phyloP scores from a whole-genome alignment of 1,284 basidiomycete species.

The Marasmius tenuissimus region DNA sequence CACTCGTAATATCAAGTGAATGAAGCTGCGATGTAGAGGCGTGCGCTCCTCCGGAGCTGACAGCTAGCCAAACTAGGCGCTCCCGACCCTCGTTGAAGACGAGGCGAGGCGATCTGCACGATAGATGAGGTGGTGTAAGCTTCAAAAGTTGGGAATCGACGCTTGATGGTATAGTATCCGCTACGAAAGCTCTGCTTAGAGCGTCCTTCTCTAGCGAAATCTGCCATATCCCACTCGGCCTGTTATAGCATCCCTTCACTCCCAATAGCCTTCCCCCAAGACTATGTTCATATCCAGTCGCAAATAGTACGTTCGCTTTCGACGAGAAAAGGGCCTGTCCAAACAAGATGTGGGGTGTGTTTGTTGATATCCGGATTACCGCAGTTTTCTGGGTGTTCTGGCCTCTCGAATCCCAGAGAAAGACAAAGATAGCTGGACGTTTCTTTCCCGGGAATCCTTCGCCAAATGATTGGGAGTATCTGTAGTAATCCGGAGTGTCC shows the following conservation, averaged over 20 bases:
- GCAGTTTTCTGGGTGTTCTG: neutral
- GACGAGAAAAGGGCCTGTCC: slow-evolving; percentile 57
- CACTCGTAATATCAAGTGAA: slow-evolving; percentile 32
- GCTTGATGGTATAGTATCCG: slow-evolving; percentile 1
- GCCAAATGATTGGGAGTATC: slow-evolving; percentile 11
- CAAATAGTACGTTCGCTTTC: slow-evolving; percentile 42
- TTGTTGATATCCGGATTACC: neutral
- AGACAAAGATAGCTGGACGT: slow-evolving; percentile 6
- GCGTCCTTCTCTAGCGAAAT: slow-evolving; percentile 27
- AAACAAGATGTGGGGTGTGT: slow-evolving; percentile 3
- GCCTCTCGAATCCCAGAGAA: slow-evolving; percentile 3
- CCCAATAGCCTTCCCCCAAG: slow-evolving; percentile 60
- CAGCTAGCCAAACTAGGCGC: slow-evolving; percentile 56
- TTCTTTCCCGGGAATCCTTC: slow-evolving; percentile 8
- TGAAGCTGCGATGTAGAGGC: slow-evolving; percentile 55
- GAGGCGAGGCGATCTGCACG: slow-evolving; percentile 60
- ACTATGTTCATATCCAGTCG: slow-evolving; percentile 61
- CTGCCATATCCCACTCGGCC: slow-evolving; percentile 58
- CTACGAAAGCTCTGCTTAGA: neutral
- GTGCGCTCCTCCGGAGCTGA: slow-evolving; percentile 59
- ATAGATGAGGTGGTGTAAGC: slow-evolving; percentile 41
- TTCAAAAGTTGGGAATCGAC: slow-evolving; percentile 26
- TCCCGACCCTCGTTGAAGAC: slow-evolving; percentile 23
- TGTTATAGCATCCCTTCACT: slow-evolving; percentile 62
- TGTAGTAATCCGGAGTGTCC: slow-evolving; percentile 6